Evolutionary conservation across 208 protist species (phyloP).

Genomic region (Wallacemonas sp.): DNA sequence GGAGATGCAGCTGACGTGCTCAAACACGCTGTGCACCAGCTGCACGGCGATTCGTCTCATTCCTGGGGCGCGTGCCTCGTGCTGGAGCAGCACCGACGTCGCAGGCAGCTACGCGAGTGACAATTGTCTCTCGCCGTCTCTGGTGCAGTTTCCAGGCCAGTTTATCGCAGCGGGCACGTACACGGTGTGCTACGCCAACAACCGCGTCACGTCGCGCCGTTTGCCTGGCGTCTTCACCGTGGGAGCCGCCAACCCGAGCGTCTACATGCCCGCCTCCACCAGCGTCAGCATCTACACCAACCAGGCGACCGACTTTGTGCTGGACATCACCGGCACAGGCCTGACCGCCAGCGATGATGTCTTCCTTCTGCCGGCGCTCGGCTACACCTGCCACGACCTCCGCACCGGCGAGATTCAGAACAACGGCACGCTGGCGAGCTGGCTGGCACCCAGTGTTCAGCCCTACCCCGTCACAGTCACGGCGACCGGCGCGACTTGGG

Average conservation of each 20-base stretch:
- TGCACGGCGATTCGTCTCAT: conserved; percentile 72
- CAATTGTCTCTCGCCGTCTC: conserved; percentile 51
- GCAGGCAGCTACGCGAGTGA: conserved; percentile 53
- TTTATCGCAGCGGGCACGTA: conserved; percentile 65
- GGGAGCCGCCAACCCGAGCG: conserved; percentile 57
- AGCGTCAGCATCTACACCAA: conserved; percentile 65
- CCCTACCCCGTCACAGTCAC: conserved; percentile 52
- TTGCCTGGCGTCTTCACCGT: conserved; percentile 67
- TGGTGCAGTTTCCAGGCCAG: conserved; percentile 67
- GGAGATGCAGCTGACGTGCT: conserved; percentile 58
- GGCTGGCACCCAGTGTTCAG: conserved; percentile 65
- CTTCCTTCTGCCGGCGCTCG: conserved; percentile 71
- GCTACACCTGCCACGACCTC: conserved; percentile 86
- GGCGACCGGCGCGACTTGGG: conserved; percentile 53
- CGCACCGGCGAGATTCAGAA: conserved; percentile 46
- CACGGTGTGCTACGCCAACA: conserved; percentile 79
- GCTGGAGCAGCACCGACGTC: conserved; percentile 49
- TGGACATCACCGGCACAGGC: conserved; percentile 64
- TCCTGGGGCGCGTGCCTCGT: conserved; percentile 52
- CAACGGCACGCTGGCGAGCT: conserved; percentile 53
- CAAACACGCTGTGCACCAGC: conserved; percentile 38
- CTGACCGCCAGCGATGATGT: conserved; percentile 51
- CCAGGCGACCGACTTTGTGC: conserved; percentile 59
- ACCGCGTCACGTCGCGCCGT: conserved; percentile 37
- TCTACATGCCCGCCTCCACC: conserved; percentile 31